These are phyloP conservation scores for Barnettozyma vustinii DNA, from an alignment of 805 yeast species.

Conservation along the genomic window DNA sequence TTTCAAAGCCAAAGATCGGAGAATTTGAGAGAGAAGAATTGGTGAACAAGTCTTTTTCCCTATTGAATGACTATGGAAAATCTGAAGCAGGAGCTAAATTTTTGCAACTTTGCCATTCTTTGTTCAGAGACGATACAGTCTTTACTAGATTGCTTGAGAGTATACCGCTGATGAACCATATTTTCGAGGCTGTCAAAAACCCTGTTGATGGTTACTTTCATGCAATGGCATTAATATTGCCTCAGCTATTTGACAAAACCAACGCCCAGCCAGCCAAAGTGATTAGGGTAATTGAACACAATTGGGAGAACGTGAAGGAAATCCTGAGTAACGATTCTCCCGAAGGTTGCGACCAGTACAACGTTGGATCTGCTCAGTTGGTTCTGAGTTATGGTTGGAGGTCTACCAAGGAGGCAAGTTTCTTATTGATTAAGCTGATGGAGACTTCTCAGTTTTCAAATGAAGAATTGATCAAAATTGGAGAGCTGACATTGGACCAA, in stretches of 20 bases:
- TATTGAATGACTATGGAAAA: constrained; percentile 45
- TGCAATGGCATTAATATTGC: constrained; percentile 45
- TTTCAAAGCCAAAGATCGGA: constrained; percentile 20
- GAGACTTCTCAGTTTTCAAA: constrained; percentile 18
- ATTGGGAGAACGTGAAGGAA: constrained; percentile 33
- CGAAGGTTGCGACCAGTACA: constrained; percentile 51
- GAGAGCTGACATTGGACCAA: constrained; percentile 58
- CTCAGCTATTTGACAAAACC: constrained; percentile 9
- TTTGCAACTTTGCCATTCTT: constrained; percentile 43
- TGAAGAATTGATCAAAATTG: constrained; percentile 29
- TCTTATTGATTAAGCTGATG: constrained; percentile 44
- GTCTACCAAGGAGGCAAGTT: constrained; percentile 69
- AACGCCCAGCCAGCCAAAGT: constrained; percentile 7
- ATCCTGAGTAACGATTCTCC: constrained; percentile 66
- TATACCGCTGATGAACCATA: constrained; percentile 30
- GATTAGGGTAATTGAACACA: constrained; percentile 19
- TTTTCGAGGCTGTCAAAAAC: constrained; percentile 41
- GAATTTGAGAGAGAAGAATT: constrained; percentile 11
- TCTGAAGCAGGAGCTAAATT: constrained; percentile 79
- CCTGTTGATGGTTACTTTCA: constrained; percentile 70
- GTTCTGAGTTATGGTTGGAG: constrained; percentile 75
- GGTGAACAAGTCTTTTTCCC: constrained; percentile 26
- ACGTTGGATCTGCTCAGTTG: constrained; percentile 38
- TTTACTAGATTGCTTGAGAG: constrained; percentile 29
- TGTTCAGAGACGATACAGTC: constrained; percentile 29